Evolutionary conservation across 495 filamentous ascomycete genomes (phyloP), one percentile per base, ranked within the genome.

Genomic region (Podospora tetraspora): DNA sequence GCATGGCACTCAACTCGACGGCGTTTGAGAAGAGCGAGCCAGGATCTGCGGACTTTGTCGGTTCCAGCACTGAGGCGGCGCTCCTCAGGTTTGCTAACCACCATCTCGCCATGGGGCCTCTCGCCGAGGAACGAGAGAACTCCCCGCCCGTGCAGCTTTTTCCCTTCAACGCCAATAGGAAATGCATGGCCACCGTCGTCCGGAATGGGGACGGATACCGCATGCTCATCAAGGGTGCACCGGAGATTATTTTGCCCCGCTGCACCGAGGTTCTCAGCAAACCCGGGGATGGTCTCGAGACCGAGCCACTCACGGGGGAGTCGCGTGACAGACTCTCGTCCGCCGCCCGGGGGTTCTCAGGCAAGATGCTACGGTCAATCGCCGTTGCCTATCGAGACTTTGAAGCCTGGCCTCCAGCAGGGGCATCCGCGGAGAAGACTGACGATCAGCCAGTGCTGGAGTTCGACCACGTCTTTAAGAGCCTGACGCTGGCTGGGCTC

Each of bases 51-150:
- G 32, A 56, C 0, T 95, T 92, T 70, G 85, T 93, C 66, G 92
- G 92, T 58, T 93, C 91, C 0, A 95, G 93, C 78, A 95, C 92
- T 0, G 92, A 95, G 72, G 92, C 91, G 8, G 90, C 92, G 1
- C 80, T 95, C 34, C 79, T 94, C 16, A 82, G 81, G n/a, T 91
- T 91, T 70, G 91, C 91, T 7, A 84, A 85, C 57, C 87, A 90
- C 43, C 79, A 87, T 70, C 82, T 94, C 21, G 90, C 83, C 9
- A 89, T 94, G 84, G 86, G 84, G 2, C 83, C 86, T 0, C 80
- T 92, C 0, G 82, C 82, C 62, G 85, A 90, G 69, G 86, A 88
- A 64, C 82, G 91, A 10, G 82, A 87, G 3, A 90, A 88, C 68
- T 85, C 84, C 24, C 83, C 85, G 22, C 78, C 88, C 60, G 80